Conservation (phyloP, 2,329 filamentous ascomycete genomes). For the Scedosporium aurantiacum region DNA sequence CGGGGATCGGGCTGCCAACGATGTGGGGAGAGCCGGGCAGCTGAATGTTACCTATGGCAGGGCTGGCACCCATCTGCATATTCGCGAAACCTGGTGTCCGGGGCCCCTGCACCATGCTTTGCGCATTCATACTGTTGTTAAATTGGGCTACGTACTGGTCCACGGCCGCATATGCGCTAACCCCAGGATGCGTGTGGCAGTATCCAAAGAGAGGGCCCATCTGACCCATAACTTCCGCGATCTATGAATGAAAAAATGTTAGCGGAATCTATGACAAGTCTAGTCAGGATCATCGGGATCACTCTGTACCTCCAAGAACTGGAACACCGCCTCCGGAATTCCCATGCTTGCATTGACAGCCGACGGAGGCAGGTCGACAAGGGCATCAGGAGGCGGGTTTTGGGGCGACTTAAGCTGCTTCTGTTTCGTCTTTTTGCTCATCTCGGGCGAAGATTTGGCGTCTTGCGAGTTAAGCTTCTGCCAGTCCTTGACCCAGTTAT, state of each 20-base stretch:
- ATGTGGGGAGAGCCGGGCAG: constrained; percentile 51
- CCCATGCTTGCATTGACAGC: constrained; percentile 45
- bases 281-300: background rate
- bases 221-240: constrained; percentile 55
- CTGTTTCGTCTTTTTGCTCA: constrained; percentile 55
- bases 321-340: constrained; percentile 49
- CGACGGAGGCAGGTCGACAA: constrained; percentile 47
- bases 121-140: constrained; percentile 22
- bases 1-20: constrained; percentile 48
- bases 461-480: constrained; percentile 46
- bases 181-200: constrained; percentile 40
- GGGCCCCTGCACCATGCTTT: constrained; percentile 35
- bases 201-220: constrained; percentile 54
- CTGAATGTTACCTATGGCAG: constrained; percentile 47
- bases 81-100: constrained; percentile 45
- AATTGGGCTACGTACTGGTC: constrained; percentile 48
- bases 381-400: constrained; percentile 44
- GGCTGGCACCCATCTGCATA: constrained; percentile 49
- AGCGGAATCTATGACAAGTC: no score
- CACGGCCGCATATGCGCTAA: constrained; percentile 47
- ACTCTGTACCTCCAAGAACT: constrained; percentile 49
- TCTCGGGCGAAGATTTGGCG: constrained; percentile 49
- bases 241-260: constrained; percentile 23
- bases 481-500: constrained; percentile 58
- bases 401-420: constrained; percentile 49